Percentiles rank a stretch among this genome's conserved stretches.
phyloP scores from a whole-genome alignment of 2,329 filamentous ascomycete genomes.

The Colletotrichum neosansevieriae region DNA sequence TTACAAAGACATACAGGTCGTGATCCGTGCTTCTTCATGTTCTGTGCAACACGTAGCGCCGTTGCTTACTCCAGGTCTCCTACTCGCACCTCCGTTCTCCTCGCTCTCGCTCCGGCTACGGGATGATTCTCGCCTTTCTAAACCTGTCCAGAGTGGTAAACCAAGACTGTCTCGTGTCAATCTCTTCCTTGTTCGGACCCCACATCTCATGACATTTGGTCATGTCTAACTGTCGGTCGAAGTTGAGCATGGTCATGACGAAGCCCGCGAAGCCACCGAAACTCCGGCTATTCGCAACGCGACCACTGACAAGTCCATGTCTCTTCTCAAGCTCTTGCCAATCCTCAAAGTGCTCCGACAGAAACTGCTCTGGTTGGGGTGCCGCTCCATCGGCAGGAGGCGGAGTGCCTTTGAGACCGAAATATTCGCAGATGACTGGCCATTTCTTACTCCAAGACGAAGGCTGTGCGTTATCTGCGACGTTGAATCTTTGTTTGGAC shows the following conservation, averaged over 20 bases:
- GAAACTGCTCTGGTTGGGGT: constrained; percentile 43
- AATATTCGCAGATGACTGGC: constrained; percentile 59
- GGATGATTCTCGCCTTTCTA: constrained; percentile 49
- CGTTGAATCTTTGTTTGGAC: constrained; percentile 55
- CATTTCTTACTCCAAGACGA: constrained; percentile 57
- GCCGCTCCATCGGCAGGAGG: constrained; percentile 44
- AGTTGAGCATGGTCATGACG: constrained; percentile 50
- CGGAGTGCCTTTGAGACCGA: constrained; percentile 56
- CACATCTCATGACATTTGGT: constrained; percentile 48
- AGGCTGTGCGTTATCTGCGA: constrained; percentile 53
- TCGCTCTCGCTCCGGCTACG: constrained; percentile 36
- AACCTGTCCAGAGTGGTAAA: constrained; percentile 50
- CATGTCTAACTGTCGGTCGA: constrained; percentile 51
- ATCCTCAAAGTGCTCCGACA: constrained; percentile 47
- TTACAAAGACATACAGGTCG: too few relatives aligned
- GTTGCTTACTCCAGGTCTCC: too few relatives aligned
- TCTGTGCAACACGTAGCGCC: too few relatives aligned
- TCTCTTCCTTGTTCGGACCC: constrained; percentile 47
- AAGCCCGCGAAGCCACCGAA: constrained; percentile 48
- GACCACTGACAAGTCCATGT: constrained; percentile 47
- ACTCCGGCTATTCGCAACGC: constrained; percentile 48
- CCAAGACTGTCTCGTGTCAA: constrained; percentile 47
- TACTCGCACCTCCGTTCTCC: too few relatives aligned
- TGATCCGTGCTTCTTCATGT: too few relatives aligned
- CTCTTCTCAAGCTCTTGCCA: constrained; percentile 50